Conservation (phyloP, 345 rosid species). For the Eutrema japonicum region DNA sequence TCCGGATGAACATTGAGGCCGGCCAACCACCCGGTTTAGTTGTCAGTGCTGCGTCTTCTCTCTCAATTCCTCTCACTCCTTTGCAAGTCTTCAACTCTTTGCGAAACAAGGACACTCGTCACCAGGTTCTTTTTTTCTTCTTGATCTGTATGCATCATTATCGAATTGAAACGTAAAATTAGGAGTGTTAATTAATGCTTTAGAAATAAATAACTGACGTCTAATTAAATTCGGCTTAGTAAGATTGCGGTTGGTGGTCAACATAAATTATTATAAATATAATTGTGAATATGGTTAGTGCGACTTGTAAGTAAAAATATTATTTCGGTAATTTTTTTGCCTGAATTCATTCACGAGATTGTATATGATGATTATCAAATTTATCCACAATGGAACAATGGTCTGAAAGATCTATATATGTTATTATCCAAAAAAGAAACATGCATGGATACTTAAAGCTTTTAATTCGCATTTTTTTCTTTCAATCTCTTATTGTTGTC, state of each 20-base stretch:
- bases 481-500: not conserved
- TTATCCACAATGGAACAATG: not conserved
- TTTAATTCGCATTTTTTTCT: not conserved
- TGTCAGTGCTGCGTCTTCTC: slow-evolving; percentile 63
- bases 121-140: slow-evolving; percentile 47
- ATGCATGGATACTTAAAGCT: not conserved
- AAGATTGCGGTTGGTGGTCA: not conserved
- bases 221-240: not conserved
- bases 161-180: not conserved
- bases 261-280: not conserved
- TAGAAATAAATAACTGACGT: not conserved
- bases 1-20: slow-evolving; percentile 43
- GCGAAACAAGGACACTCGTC: slow-evolving; percentile 45
- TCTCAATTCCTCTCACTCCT: slow-evolving; percentile 61
- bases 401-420: not conserved
- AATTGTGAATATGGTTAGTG: not conserved
- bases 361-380: not conserved
- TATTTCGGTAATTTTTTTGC: not conserved
- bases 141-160: not conserved
- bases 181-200: not conserved
- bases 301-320: not conserved
- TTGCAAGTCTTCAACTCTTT: slow-evolving; percentile 53
- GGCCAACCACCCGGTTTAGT: slow-evolving; percentile 65
- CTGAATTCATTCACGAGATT: not conserved
- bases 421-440: not conserved